phyloP scores from a whole-genome alignment of 495 filamentous ascomycete species.

The Tricharina praecox region DNA sequence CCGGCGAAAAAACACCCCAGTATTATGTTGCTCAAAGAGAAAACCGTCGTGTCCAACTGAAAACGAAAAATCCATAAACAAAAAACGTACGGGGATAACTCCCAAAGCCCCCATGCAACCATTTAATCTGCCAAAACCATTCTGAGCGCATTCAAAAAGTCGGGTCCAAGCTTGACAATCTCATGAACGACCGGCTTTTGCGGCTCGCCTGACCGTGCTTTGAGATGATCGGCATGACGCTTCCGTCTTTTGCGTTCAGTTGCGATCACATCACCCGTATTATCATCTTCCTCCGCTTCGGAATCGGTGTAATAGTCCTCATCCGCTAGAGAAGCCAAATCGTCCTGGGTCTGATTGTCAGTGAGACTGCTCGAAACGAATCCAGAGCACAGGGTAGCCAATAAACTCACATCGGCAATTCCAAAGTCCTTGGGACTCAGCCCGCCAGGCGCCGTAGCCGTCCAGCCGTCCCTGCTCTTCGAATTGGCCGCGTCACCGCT shows the following conservation, averaged over 20 bases:
- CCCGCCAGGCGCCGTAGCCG: conserved; percentile 30
- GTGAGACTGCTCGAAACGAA: no score
- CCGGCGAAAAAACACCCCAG: no score
- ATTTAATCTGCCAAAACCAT: conserved; percentile 59
- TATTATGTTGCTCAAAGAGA: no score
- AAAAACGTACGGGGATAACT: no score
- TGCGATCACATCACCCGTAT: conserved; percentile 68
- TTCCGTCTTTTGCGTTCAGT: conserved; percentile 61
- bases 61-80: no score
- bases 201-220: conserved; percentile 76
- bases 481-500: conserved; percentile 49
- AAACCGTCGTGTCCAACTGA: no score
- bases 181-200: conserved; percentile 65
- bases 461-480: conserved; percentile 5
- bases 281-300: conserved; percentile 57
- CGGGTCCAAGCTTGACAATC: conserved; percentile 55
- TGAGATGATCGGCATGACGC: conserved; percentile 59
- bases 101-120: no score
- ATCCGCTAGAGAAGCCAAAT: conserved; percentile 56
- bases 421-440: conserved; percentile 77
- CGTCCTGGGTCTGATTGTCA: conserved; percentile 30
- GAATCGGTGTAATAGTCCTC: conserved; percentile 44
- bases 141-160: conserved; percentile 72
- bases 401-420: conserved; percentile 47
- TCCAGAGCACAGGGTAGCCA: no score